Percentiles rank a stretch among this genome's conserved stretches.
phyloP scores from a whole-genome alignment of 2,329 filamentous ascomycete species.

The Talaromyces piceae region DNA sequence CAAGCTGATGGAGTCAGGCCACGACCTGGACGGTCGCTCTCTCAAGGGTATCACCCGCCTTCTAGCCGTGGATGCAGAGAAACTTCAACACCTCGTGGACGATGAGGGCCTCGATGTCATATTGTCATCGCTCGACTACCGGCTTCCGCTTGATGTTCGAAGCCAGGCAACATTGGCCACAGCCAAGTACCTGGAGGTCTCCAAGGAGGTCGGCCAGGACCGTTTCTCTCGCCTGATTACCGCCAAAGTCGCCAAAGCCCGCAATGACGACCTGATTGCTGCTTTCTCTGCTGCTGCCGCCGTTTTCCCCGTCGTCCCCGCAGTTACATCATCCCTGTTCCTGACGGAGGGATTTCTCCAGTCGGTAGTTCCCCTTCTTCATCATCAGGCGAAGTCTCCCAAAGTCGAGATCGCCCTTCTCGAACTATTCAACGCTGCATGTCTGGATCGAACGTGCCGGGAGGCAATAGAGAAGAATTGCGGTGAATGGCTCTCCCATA shows the following conservation, averaged over 20 bases:
- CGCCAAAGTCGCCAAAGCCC: slow-evolving; percentile 61
- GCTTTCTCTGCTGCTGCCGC: slow-evolving; percentile 88
- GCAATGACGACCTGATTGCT: slow-evolving; percentile 79
- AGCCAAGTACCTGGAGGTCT: slow-evolving; percentile 74
- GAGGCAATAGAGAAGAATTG: slow-evolving; percentile 81
- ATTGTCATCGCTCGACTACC: slow-evolving; percentile 77
- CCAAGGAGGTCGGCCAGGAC: slow-evolving; percentile 61
- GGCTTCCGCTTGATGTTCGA: slow-evolving; percentile 64
- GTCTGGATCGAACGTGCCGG: slow-evolving; percentile 73
- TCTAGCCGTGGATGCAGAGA: slow-evolving; percentile 47
- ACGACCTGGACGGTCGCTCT: slow-evolving; percentile 59
- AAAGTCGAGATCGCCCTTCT: slow-evolving; percentile 81
- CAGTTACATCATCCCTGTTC: slow-evolving; percentile 69
- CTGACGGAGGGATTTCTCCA: slow-evolving; percentile 80
- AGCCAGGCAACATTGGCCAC: slow-evolving; percentile 75
- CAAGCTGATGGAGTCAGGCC: slow-evolving; percentile 81
- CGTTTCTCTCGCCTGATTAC: slow-evolving; percentile 70
- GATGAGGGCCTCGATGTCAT: slow-evolving; percentile 76
- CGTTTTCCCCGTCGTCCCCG: slow-evolving; percentile 77
- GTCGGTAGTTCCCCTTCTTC: slow-evolving; percentile 67
- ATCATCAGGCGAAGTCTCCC: slow-evolving; percentile 72
- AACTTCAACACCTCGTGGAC: slow-evolving; percentile 47
- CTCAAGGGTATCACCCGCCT: slow-evolving; percentile 55
- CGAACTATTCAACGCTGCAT: slow-evolving; percentile 85
- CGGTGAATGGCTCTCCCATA: slow-evolving; percentile 75